These are phyloP conservation scores for Aquanectria penicillioides DNA, from an alignment of 2,329 filamentous ascomycete genomes.

Conservation along the genomic window DNA sequence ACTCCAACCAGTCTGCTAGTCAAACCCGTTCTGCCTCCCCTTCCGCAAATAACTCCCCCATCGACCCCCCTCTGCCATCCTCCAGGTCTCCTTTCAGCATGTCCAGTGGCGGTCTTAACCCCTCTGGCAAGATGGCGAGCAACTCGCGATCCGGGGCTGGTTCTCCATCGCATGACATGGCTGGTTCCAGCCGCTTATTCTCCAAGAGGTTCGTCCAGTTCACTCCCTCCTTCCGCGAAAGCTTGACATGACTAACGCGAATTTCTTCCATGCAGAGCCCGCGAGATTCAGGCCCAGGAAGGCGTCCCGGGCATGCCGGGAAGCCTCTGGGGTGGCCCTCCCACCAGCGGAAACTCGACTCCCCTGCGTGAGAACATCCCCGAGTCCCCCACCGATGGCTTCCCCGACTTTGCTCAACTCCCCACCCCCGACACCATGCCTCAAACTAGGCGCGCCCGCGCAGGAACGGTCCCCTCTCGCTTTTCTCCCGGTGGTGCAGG, in stretches of 20 bases:
- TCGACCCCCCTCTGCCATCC: constrained; percentile 72
- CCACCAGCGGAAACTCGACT: constrained; percentile 95
- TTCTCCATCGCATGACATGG: constrained; percentile 93
- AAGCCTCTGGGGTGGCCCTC: constrained; percentile 91
- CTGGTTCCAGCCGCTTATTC: constrained; percentile 78
- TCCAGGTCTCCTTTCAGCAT: constrained; percentile 79
- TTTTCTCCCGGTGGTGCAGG: constrained; percentile 81
- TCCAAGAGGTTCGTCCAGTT: constrained; percentile 94
- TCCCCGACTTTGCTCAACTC: constrained; percentile 85
- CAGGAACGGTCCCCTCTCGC: constrained; percentile 94
- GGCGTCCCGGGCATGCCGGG: constrained; percentile 75
- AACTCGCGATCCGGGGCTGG: constrained; percentile 84
- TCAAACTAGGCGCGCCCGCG: constrained; percentile 81
- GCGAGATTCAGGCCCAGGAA: constrained; percentile 98
- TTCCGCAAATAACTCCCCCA: constrained; percentile 81
- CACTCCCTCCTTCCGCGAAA: not conserved
- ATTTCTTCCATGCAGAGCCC: constrained; percentile 69
- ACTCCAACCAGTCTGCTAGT: constrained; percentile 74
- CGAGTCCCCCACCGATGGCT: constrained; percentile 95
- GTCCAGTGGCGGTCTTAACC: constrained; percentile 66
- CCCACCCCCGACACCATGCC: constrained; percentile 73
- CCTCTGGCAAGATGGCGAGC: constrained; percentile 67
- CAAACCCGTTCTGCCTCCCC: constrained; percentile 82
- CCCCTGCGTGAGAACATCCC: constrained; percentile 97
- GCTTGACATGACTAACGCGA: constrained; percentile 21